Conservation (phyloP, 2,329 filamentous ascomycete genomes). For the Colletotrichum higginsianum region DNA sequence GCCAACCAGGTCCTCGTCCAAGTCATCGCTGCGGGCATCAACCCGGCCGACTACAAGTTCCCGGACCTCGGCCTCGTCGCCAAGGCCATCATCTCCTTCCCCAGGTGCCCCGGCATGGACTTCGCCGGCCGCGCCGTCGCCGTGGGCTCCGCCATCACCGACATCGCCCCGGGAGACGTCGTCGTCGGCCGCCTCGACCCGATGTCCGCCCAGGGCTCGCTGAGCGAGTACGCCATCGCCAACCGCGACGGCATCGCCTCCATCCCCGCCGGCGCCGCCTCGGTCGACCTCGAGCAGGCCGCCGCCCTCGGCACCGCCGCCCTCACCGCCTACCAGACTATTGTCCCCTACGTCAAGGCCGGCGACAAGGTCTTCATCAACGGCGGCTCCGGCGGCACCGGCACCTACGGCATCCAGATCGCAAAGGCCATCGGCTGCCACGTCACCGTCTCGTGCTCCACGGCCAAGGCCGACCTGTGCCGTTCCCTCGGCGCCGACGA, state of each 20-base stretch:
- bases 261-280: conserved; percentile 53
- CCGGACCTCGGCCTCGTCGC: conserved; percentile 57
- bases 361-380: conserved; percentile 77
- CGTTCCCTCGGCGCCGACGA: conserved; percentile 74
- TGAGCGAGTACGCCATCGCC: conserved; percentile 60
- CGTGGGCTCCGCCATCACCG: conserved; percentile 42
- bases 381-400: conserved; percentile 75
- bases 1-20: conserved; percentile 57
- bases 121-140: conserved; percentile 64
- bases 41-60: conserved; percentile 67
- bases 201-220: conserved; percentile 54
- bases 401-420: conserved; percentile 74
- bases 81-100: conserved; percentile 52
- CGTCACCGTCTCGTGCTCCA: conserved; percentile 74
- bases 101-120: conserved; percentile 65
- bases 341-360: conserved; percentile 61
- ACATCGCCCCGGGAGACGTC: conserved; percentile 56
- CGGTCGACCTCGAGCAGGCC: conserved; percentile 57
- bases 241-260: conserved; percentile 52
- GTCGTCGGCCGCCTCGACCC: conserved; percentile 59
- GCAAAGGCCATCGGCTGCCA: conserved; percentile 74
- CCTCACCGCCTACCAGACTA: conserved; percentile 64
- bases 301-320: conserved; percentile 61
- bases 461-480: conserved; percentile 70
- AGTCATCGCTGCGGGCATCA: conserved; percentile 60